Conservation (phyloP, 257 asterid genomes). For the Solanum lignicaule region DNA sequence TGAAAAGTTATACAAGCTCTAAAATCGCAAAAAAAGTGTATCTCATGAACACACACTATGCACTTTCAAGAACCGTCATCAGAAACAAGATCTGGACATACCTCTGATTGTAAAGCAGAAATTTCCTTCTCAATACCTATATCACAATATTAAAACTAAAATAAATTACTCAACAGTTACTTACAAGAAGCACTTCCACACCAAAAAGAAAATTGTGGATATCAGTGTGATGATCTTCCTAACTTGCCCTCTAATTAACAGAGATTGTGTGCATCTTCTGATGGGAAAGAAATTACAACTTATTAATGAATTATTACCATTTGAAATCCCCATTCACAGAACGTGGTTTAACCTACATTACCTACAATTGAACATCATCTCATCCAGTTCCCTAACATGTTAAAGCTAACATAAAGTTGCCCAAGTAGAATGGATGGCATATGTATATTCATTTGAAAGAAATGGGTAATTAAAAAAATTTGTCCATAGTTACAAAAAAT, state of each 20-base stretch:
- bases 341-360: background rate
- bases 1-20: background rate
- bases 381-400: background rate
- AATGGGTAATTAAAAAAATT: background rate
- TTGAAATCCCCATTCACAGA: background rate
- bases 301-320: background rate
- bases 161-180: background rate
- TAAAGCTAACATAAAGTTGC: background rate
- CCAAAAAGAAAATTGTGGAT: background rate
- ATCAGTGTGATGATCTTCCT: background rate
- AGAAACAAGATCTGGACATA: constrained; percentile 9
- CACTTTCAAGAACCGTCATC: background rate
- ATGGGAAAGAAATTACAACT: background rate
- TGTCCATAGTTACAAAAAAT: background rate
- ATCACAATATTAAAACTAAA: constrained; percentile 3
- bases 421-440: background rate
- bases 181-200: background rate
- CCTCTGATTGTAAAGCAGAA: constrained; percentile 63
- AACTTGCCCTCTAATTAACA: background rate
- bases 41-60: background rate
- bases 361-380: background rate
- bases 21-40: background rate
- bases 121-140: constrained; percentile 82
- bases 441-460: background rate
- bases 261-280: background rate